A percentile compares a stretch with the other conserved stretches of the same genome.
phyloP scores from a whole-genome alignment of 305 asterid genomes.

The Rubia tinctorum region DNA sequence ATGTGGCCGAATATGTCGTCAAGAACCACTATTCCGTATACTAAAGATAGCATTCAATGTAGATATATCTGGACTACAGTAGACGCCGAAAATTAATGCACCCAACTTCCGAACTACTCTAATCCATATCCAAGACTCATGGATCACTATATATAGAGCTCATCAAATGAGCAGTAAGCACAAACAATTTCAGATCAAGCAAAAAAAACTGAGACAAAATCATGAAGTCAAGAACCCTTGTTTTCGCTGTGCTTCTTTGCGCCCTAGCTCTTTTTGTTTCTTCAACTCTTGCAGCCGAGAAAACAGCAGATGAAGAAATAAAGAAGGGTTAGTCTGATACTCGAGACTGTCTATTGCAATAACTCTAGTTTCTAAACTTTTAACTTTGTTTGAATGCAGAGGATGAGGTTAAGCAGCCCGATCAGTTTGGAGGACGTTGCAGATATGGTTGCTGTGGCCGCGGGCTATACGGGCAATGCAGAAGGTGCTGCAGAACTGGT shows the following conservation, averaged over 20 bases:
- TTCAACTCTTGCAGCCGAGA: background rate
- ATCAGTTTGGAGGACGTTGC: background rate
- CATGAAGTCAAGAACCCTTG: background rate
- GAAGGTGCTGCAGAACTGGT: slow-evolving; percentile 16
- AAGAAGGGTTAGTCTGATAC: background rate
- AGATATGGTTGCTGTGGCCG: slow-evolving; percentile 13
- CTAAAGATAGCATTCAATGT: no score
- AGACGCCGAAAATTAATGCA: background rate
- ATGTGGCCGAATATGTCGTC: no score
- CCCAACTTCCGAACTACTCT: background rate
- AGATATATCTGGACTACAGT: no score
- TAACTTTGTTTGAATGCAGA: background rate
- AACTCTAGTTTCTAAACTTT: background rate
- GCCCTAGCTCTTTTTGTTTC: background rate
- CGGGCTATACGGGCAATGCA: background rate
- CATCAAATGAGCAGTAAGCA: background rate
- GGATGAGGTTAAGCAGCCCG: background rate
- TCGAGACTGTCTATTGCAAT: no score
- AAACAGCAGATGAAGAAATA: background rate
- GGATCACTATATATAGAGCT: background rate
- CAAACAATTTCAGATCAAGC: background rate
- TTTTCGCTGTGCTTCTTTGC: background rate
- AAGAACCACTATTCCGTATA: no score
- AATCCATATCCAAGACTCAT: background rate
- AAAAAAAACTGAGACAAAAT: background rate